These are phyloP conservation scores for Yamadazyma spencermartinsiae DNA, from an alignment of 1,139 yeast genomes.

Conservation along the genomic window DNA sequence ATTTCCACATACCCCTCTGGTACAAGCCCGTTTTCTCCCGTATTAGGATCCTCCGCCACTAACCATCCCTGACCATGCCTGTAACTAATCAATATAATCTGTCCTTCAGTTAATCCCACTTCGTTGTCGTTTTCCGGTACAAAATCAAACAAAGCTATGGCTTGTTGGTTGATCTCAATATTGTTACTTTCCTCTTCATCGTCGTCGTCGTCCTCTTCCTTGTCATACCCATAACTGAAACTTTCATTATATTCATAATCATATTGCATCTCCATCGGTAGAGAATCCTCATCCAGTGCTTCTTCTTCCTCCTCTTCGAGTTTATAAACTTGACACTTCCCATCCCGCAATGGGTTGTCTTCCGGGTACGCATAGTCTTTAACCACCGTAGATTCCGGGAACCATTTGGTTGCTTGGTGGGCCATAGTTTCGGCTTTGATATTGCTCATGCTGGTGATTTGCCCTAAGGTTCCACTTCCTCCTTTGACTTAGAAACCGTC, in stretches of 20 bases:
- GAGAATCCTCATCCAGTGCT: background rate
- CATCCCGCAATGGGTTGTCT: conserved; percentile 61
- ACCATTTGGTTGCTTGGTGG: conserved; percentile 3
- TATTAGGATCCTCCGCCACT: conserved; percentile 80
- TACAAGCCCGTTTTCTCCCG: conserved; percentile 87
- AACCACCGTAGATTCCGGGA: conserved; percentile 44
- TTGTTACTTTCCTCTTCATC: conserved; percentile 21
- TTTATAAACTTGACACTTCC: background rate
- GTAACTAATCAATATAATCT: conserved; percentile 79
- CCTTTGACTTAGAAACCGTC: too few relatives aligned
- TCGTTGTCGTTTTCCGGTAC: conserved; percentile 94
- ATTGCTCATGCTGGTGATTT: too few relatives aligned
- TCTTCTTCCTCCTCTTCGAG: conserved; percentile 1
- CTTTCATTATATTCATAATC: conserved; percentile 10
- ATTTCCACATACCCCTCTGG: conserved; percentile 92
- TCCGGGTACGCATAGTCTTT: conserved; percentile 79
- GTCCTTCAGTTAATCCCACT: conserved; percentile 75
- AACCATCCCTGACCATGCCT: conserved; percentile 99
- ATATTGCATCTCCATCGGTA: background rate
- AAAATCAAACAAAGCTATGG: conserved; percentile 87
- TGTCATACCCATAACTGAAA: conserved; percentile 3
- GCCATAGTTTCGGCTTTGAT: background rate
- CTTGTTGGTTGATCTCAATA: conserved; percentile 53
- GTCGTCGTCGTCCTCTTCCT: conserved; percentile 14
- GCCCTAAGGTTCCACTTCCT: too few relatives aligned